Evolutionary conservation across 805 yeast genomes (phyloP).

Genomic region (Hanseniaspora occidentalis): DNA sequence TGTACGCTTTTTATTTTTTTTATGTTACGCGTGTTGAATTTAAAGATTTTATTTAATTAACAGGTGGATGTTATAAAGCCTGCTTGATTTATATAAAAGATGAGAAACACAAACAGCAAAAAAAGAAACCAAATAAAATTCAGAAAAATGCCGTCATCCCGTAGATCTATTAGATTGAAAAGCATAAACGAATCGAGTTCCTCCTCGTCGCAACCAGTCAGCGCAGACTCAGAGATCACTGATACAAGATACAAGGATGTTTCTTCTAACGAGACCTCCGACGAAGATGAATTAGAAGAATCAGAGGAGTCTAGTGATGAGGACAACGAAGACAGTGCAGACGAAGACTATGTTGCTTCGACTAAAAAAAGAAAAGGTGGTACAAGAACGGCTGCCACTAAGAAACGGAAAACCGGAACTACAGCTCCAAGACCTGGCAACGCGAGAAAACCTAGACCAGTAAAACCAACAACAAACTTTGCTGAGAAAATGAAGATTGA

Average conservation of each 20-base stretch:
- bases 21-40: no score
- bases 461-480: constrained; percentile 1
- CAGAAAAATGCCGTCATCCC: no score
- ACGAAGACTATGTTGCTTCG: neutral
- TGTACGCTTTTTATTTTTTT: no score
- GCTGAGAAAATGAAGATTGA: constrained; percentile 10
- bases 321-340: neutral
- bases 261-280: neutral
- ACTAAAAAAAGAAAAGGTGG: neutral
- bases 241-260: neutral
- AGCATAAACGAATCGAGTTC: no score
- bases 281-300: neutral
- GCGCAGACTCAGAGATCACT: neutral
- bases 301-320: neutral
- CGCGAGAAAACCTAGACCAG: constrained; percentile 3
- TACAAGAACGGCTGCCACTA: neutral
- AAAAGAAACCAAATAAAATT: no score
- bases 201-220: no score
- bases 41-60: no score
- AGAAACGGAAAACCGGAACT: constrained; percentile 15
- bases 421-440: constrained; percentile 9
- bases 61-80: no score
- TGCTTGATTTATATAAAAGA: no score
- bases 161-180: no score
- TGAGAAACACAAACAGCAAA: no score